Conservation (phyloP, 208 protist genomes). For the Trichomonas tenax region DNA sequence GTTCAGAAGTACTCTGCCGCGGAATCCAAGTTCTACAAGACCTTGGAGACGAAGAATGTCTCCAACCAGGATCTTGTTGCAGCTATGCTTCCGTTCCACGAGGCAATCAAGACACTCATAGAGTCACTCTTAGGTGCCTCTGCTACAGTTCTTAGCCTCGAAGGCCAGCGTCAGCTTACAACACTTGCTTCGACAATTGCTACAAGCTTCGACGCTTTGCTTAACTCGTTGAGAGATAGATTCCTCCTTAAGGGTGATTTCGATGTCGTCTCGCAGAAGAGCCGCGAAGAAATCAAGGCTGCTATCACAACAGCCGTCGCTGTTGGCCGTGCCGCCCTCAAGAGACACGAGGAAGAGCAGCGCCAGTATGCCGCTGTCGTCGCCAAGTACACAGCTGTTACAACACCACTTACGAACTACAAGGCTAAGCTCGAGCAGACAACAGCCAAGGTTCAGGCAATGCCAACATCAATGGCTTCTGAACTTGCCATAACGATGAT, state of each 20-base stretch:
- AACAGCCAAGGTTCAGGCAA: not conserved
- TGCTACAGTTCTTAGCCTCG: not conserved
- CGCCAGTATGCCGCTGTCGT: not conserved
- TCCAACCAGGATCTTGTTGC: not conserved
- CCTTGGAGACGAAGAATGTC: not conserved
- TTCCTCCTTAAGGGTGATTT: not conserved
- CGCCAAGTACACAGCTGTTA: not conserved
- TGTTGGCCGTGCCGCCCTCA: not conserved
- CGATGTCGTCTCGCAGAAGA: not conserved
- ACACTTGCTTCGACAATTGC: not conserved
- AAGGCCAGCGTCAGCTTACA: not conserved
- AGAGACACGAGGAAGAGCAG: not conserved
- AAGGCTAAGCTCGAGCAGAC: not conserved
- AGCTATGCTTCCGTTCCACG: not conserved
- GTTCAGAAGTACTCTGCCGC: not conserved
- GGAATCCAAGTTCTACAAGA: not conserved
- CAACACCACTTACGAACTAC: not conserved
- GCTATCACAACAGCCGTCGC: not conserved
- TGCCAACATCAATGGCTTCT: not conserved
- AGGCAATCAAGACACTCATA: not conserved
- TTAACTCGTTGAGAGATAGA: not conserved
- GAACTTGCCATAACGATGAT: not conserved
- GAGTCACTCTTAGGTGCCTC: not conserved
- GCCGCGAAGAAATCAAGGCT: not conserved
- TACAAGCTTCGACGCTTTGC: not conserved